These are phyloP conservation scores for Chenopodium album DNA, from an alignment of 148 eudicot species.

Conservation along the genomic window DNA sequence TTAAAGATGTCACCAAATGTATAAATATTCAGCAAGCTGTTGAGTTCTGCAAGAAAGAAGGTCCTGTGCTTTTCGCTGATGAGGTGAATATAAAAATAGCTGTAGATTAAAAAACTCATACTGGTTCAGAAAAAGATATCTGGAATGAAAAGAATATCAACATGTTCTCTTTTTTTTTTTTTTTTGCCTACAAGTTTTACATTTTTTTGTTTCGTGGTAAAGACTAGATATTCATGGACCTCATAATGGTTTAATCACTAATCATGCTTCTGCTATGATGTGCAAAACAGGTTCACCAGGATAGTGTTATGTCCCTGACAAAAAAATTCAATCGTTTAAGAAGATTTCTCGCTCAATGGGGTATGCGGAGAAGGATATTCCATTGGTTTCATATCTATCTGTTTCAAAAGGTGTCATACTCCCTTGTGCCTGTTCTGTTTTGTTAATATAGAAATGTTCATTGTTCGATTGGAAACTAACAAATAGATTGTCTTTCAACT, in stretches of 20 bases:
- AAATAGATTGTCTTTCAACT: no score
- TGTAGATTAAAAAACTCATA: not conserved
- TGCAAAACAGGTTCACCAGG: constrained; percentile 81
- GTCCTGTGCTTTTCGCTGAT: constrained; percentile 88
- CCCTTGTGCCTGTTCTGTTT: no score
- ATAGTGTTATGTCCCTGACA: constrained; percentile 84
- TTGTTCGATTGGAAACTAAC: no score
- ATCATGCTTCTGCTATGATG: constrained; percentile 7
- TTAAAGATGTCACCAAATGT: no score
- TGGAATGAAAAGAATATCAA: not conserved
- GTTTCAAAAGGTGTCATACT: no score
- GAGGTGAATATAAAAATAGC: constrained; percentile 48
- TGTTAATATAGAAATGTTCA: no score
- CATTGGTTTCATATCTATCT: no score
- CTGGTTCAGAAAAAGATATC: not conserved
- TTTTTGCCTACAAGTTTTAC: no score
- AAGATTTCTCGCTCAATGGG: constrained; percentile 80
- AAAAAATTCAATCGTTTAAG: constrained; percentile 87
- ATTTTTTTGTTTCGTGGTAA: no score
- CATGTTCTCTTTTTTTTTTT: no score
- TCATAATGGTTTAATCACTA: not conserved
- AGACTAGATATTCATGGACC: no score
- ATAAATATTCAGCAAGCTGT: constrained; percentile 41
- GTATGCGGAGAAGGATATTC: no score
- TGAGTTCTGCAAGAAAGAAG: constrained; percentile 84